A percentile compares a stretch with the other conserved stretches of the same genome.
Conservation (phyloP, 768 basidiomycete genomes). For the Coprinopsis cinerea region DNA sequence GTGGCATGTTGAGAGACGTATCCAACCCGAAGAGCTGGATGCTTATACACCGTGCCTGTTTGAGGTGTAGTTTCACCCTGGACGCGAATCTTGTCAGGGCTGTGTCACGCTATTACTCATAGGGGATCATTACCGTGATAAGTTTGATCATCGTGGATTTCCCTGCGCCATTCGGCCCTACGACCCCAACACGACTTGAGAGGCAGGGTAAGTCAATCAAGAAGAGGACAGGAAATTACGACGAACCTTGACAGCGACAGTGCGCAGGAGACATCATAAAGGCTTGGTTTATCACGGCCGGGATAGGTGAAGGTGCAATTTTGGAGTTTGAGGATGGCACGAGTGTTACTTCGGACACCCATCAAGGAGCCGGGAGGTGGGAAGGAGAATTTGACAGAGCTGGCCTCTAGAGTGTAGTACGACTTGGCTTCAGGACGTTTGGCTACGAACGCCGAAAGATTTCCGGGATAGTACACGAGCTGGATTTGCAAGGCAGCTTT, state of each 20-base stretch:
- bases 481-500: slow-evolving; percentile 23
- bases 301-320: slow-evolving; percentile 95
- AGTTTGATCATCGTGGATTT: slow-evolving; percentile 96
- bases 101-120: slow-evolving; percentile 6
- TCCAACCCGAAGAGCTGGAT: slow-evolving; percentile 88
- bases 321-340: slow-evolving; percentile 89
- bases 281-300: slow-evolving; percentile 70
- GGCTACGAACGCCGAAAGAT: slow-evolving; percentile 85
- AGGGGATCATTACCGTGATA: slow-evolving; percentile 53
- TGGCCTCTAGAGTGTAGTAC: slow-evolving; percentile 94
- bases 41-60: slow-evolving; percentile 88
- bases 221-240: slow-evolving; percentile 15
- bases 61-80: slow-evolving; percentile 91
- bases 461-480: slow-evolving; percentile 92
- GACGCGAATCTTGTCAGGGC: slow-evolving; percentile 5
- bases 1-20: slow-evolving; percentile 99
- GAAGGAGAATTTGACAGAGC: slow-evolving; percentile 92
- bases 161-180: slow-evolving; percentile 93
- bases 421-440: slow-evolving; percentile 90
- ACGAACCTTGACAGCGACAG: slow-evolving; percentile 83
- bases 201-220: slow-evolving; percentile 16
- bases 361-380: slow-evolving; percentile 93
- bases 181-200: slow-evolving; percentile 79
- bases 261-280: slow-evolving; percentile 86
- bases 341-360: slow-evolving; percentile 94